Percentiles rank a stretch among this genome's conserved stretches.
These are phyloP conservation scores for Podila epicladia DNA, from an alignment of 192 early-diverging fungal genomes.

Conservation along the genomic window DNA sequence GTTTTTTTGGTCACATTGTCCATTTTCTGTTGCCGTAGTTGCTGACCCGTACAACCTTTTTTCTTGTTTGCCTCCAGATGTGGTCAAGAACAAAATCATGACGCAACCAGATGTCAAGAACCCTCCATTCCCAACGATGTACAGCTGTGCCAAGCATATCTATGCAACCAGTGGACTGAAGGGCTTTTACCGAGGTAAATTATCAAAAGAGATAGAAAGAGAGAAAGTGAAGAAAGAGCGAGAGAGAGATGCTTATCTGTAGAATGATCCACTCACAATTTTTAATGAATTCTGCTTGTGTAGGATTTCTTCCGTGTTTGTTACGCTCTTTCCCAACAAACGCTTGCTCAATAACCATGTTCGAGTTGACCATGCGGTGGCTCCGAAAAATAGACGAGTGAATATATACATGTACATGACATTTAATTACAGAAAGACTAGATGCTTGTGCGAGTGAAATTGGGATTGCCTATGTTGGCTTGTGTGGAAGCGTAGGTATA, in stretches of 20 bases:
- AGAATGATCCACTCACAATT: too few species aligned
- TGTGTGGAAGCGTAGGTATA: neutral
- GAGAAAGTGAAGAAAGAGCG: too few species aligned
- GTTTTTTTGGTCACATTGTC: neutral
- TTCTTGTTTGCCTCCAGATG: slow-evolving; percentile 59
- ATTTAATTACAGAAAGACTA: neutral
- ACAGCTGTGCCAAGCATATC: slow-evolving; percentile 64
- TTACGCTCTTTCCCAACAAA: slow-evolving; percentile 96
- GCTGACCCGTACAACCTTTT: neutral
- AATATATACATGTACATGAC: slow-evolving; percentile 11
- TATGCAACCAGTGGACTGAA: slow-evolving; percentile 76
- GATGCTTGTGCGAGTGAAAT: neutral
- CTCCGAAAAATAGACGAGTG: slow-evolving; percentile 33
- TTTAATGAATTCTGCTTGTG: neutral
- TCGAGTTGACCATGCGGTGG: slow-evolving; percentile 75
- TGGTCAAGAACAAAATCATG: slow-evolving; percentile 96
- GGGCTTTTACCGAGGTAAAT: slow-evolving; percentile 86
- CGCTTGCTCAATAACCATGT: slow-evolving; percentile 91
- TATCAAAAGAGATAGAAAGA: neutral
- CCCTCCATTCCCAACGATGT: slow-evolving; percentile 66
- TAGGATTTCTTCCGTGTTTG: slow-evolving; percentile 88
- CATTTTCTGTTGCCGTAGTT: too few species aligned
- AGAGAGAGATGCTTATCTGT: too few species aligned
- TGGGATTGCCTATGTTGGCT: too few species aligned
- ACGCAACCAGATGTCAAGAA: slow-evolving; percentile 82